Evolutionary conservation across 2,329 filamentous ascomycete genomes (phyloP), one percentile per base, ranked within the genome.

Genomic region (Paecilomyces fulvus): DNA sequence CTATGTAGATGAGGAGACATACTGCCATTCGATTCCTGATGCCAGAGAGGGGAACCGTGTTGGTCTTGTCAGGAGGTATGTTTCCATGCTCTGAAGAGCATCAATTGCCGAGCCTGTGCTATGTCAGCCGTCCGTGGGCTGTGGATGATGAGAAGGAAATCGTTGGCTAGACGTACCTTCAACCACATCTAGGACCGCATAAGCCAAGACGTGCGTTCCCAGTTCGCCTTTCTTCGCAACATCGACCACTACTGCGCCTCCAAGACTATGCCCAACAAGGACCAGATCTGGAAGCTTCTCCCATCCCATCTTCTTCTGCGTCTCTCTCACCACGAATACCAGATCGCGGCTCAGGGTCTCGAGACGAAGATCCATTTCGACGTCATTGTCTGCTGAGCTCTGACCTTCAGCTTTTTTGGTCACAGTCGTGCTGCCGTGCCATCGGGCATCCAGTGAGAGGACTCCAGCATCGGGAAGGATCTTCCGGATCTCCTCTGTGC

Each of bases 171-270:
- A 23, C 58, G 30, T 61, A 75, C 75, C 89, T 73, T 99, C 94
- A 28, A 99, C 94, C 3, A 99, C 90, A 73, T 99, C 94, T 14
- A 99, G 79, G 7, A 97, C 92, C 3, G 86, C 89, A 73, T 92
- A 96, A 20, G 90, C 94, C 14, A 97, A 77, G 1, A 97, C 71
- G 25, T 85, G 81, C 37, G 75, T 71, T 1, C 87, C 89, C 33
- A 96, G 75, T 43, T 79, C 75, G 1, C 83, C 83, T 17, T 80
- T 80, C 66, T 82, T 84, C 11, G 92, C 91, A 56, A 95, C 79
- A 66, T 96, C 85, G 0, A 90, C 95, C 8, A 96, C 85, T 0
- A 97, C 89, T 6, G 92, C 92, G 12, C 94, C 94, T 54, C 94
- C 94, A 2, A 97, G 83, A 43, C 90, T 95, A 74, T 99, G 94